Evolutionary conservation across 352 stramenopile species (phyloP).

Genomic region (Achlya hypogyna): DNA sequence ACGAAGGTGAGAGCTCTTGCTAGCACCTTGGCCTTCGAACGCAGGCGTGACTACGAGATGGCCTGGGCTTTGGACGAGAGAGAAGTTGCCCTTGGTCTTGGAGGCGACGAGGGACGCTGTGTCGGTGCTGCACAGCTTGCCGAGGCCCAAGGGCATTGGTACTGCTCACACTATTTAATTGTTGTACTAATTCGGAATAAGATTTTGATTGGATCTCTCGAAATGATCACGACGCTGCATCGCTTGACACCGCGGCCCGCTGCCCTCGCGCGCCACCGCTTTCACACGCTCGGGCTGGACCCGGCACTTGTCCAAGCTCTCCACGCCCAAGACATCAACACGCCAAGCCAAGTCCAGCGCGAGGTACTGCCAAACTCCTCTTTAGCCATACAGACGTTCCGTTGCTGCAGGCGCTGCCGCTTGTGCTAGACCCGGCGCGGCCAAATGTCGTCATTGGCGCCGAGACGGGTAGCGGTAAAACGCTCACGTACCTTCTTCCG

Average conservation of each 20-base stretch:
- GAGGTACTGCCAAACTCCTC: conserved; percentile 20
- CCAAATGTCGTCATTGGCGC: conserved; percentile 88
- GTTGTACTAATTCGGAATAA: too few species aligned
- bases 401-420: conserved; percentile 36
- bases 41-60: too few species aligned
- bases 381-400: neutral
- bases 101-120: too few species aligned
- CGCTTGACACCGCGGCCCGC: neutral
- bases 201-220: neutral
- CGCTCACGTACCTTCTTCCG: conserved; percentile 91
- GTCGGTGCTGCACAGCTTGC: too few species aligned
- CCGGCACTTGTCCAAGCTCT: conserved; percentile 31
- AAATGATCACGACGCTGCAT: neutral
- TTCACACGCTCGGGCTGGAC: conserved; percentile 49
- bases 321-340: conserved; percentile 26
- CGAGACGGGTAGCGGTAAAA: conserved; percentile 95
- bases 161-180: too few species aligned
- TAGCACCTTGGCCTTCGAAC: too few species aligned
- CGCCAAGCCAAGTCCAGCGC: conserved; percentile 42
- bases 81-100: too few species aligned
- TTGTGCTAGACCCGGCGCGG: conserved; percentile 27
- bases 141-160: too few species aligned
- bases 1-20: too few species aligned
- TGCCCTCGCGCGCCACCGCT: conserved; percentile 17
- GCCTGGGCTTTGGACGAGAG: too few species aligned